Conservation (phyloP, 371 early-diverging fungal genomes). For the Cokeromyces recurvatus region DNA sequence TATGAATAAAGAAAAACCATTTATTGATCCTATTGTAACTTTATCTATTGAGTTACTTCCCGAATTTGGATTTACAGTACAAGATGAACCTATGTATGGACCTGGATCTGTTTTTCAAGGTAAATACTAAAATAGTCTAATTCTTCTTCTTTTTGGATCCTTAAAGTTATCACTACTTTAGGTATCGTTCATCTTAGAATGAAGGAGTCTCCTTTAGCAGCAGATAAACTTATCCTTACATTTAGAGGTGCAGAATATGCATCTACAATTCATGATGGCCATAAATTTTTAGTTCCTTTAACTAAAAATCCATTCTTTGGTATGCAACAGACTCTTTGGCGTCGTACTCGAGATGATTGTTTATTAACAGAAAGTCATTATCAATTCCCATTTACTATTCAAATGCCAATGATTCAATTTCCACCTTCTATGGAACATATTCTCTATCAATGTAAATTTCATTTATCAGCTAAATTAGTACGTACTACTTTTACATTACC, state of each 20-base stretch:
- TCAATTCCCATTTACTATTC: slow-evolving; percentile 33
- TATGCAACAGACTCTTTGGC: slow-evolving; percentile 34
- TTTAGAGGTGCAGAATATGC: slow-evolving; percentile 27
- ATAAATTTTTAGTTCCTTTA: slow-evolving; percentile 14
- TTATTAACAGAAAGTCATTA: slow-evolving; percentile 10
- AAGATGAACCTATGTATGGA: slow-evolving; percentile 34
- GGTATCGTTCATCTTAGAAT: slow-evolving; percentile 23
- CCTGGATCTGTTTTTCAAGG: slow-evolving; percentile 46
- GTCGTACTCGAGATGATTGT: slow-evolving; percentile 19
- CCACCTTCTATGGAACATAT: slow-evolving; percentile 29
- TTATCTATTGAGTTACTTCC: slow-evolving; percentile 31
- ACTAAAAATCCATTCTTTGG: slow-evolving; percentile 23
- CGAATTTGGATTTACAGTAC: slow-evolving; percentile 37
- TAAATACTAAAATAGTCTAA: slow-evolving; percentile 1
- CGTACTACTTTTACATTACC: slow-evolving; percentile 3
- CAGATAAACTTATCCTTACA: slow-evolving; percentile 21
- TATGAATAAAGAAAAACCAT: too few species aligned
- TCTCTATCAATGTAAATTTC: slow-evolving; percentile 27
- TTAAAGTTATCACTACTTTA: too few species aligned
- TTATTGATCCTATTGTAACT: slow-evolving; percentile 5
- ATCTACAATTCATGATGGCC: slow-evolving; percentile 16
- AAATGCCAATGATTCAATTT: slow-evolving; percentile 37
- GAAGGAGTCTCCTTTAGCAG: slow-evolving; percentile 16
- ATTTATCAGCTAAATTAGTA: slow-evolving; percentile 25
- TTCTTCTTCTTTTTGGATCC: too few species aligned